These are phyloP conservation scores for Chytriomyces hyalinus DNA, from an alignment of 192 early-diverging fungal genomes.

Conservation along the genomic window DNA sequence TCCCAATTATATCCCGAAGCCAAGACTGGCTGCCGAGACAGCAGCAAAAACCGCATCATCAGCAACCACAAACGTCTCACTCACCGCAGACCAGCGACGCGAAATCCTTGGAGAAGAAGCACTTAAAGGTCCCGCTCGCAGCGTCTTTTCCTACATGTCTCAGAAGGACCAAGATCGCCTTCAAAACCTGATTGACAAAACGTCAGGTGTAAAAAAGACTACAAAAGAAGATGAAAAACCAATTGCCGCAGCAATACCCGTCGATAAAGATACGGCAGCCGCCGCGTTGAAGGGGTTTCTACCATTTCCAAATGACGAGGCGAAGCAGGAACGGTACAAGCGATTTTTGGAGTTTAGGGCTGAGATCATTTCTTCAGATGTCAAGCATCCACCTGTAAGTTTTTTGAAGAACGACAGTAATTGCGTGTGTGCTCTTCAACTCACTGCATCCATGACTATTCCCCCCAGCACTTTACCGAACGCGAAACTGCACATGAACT, in stretches of 20 bases:
- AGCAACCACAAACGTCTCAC: slow-evolving; percentile 11
- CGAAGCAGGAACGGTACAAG: slow-evolving; percentile 78
- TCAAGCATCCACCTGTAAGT: slow-evolving; percentile 26
- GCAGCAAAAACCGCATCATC: slow-evolving; percentile 6
- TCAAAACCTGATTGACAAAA: slow-evolving; percentile 51
- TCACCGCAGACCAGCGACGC: slow-evolving; percentile 62
- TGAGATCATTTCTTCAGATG: slow-evolving; percentile 43
- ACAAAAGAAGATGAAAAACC: slow-evolving; percentile 23
- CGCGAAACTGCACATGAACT: slow-evolving; percentile 61
- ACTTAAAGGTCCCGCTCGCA: slow-evolving; percentile 64
- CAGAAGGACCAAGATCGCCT: slow-evolving; percentile 69
- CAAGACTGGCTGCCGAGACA: slow-evolving; percentile 13
- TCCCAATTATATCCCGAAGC: slow-evolving; percentile 42
- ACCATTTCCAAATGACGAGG: slow-evolving; percentile 71
- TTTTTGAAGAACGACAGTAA: not conserved
- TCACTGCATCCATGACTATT: not conserved
- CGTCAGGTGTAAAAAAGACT: not conserved
- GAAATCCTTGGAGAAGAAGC: slow-evolving; percentile 74
- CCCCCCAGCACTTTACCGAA: slow-evolving; percentile 31
- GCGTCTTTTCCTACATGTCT: slow-evolving; percentile 76
- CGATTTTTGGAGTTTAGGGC: slow-evolving; percentile 70
- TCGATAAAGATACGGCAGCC: slow-evolving; percentile 69
- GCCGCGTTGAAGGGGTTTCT: slow-evolving; percentile 79
- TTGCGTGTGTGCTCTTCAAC: not conserved
- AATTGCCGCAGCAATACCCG: slow-evolving; percentile 41